Evolutionary conservation across 1,139 yeast species (phyloP), one percentile per base, ranked within the genome.

Genomic region (Blastobotrys elegans): DNA sequence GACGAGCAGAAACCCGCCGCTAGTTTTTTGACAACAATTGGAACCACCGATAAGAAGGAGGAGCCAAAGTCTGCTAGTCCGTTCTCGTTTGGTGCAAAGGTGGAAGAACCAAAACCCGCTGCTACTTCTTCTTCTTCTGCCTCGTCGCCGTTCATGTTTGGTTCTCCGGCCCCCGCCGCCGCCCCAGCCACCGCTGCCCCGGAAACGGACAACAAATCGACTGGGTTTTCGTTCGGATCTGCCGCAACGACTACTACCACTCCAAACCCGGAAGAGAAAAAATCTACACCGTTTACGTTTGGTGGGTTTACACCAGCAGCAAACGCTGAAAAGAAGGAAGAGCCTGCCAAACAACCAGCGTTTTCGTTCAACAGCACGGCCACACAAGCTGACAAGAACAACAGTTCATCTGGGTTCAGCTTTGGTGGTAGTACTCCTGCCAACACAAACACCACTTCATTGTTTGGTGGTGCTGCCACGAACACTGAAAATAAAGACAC

Each of bases 381-480:
- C 31, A 51, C 65, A n/a, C 58, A 51, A 6, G 51, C 65, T n/a
- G 60, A 53, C 3, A 50, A 50, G 38, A 46, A 54, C 48, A 54
- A 48, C 13, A 53, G 49, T 13, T 53, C 64, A 22, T 64, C 26
- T 42, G 21, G 26, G 30, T 13, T 13, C 14, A 41, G 43, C 8
- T 33, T 39, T 14, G 22, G 49, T 8, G 38, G 45, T 16, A 49
- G 50, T 2, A 38, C 29, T 1, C 11, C 43, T 18, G 11, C 32
- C 20, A 32, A n/a, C 34, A 41, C 20, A 30, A 41, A 43, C 18
- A 27, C 8, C 30, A 27, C 30, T 8, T 24, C 27, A 43, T 10
- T 31, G 13, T 32, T 32, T 32, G 35, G 35, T 11, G 11, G 16
- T 11, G n/a, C n/a, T n/a, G 16, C 7, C n/a, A 14, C 35, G n/a